Evolutionary conservation across 192 early-diverging fungal genomes (phyloP), one percentile per base, ranked within the genome.

Genomic region (Backusella sp.): DNA sequence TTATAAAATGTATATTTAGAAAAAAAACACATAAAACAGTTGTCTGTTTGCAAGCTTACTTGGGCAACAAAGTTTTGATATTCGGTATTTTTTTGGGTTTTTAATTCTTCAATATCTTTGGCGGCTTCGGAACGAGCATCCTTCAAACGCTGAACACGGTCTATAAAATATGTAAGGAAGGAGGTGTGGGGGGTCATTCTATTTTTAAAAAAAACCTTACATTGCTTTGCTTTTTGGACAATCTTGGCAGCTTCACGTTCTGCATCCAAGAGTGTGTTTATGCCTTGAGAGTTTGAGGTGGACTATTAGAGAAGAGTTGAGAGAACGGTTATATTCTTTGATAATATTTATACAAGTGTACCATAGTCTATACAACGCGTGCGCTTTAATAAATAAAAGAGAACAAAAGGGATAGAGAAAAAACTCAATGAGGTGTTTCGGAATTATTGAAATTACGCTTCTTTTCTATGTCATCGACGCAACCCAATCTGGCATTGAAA

Each of bases 211-310:
- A 19, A 7, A 26, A 32, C 2, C 83, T 88, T 90, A 96, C 95
- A 96, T 82, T 94, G 90, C 74, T 94, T 90, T 1, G 98, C 94
- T 76, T 96, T 95, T 37, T 92, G 87, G 68, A 99, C 97, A 79
- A 97, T 96, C 83, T 91, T 94, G 73, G 94, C 89, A 34, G 96
- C 96, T 78, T 96, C 96, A 84, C 95, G 96, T 85, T 99, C 98
- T 71, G 98, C 98, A 75, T 99, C 96, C 73, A 99, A 89, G 46
- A 99, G 92, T 46, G 96, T 97, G 79, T 96, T 92, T 79, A 99
- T 98, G 62, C 96, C 96, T 84, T 96, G 93, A 21, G 93, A 92
- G 86, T 86, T 95, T 75, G 91, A 89, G 8, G 80, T 66, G 71
- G 80, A 73, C 80, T 81, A 68, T 11, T 12, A 59, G 23, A 59